Evolutionary conservation across 192 early-diverging fungal genomes (phyloP).

Genomic region (Pilobolus umbonatus): DNA sequence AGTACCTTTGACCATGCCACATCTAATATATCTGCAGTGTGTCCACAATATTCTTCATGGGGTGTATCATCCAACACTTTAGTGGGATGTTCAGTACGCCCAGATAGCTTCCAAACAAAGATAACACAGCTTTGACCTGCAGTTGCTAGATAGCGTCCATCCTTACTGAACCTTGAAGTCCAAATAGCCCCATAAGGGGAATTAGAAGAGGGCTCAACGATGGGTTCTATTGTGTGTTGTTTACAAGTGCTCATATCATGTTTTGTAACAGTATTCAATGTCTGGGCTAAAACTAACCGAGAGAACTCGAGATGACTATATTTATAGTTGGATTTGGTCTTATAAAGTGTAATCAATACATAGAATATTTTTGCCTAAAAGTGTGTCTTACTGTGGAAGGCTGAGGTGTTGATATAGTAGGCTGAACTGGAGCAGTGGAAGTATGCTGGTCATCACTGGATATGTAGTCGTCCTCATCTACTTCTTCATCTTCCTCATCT

Average conservation of each 20-base stretch:
- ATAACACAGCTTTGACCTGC: slow-evolving; percentile 70
- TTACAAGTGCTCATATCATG: not conserved
- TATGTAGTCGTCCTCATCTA: too few species aligned
- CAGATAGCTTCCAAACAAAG: slow-evolving; percentile 51
- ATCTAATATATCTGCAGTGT: slow-evolving; percentile 64
- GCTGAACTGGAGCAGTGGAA: too few species aligned
- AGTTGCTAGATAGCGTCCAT: slow-evolving; percentile 67
- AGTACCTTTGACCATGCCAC: slow-evolving; percentile 61
- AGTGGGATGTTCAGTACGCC: slow-evolving; percentile 21
- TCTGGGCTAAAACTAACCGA: slow-evolving; percentile 10
- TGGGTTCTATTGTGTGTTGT: not conserved
- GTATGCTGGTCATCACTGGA: too few species aligned
- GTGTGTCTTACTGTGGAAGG: too few species aligned
- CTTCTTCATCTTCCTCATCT: too few species aligned
- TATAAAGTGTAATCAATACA: too few species aligned
- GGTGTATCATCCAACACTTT: slow-evolving; percentile 58
- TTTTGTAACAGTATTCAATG: not conserved
- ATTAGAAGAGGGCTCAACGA: not conserved
- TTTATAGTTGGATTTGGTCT: slow-evolving; percentile 13
- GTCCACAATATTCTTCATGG: slow-evolving; percentile 64
- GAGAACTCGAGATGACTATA: slow-evolving; percentile 7
- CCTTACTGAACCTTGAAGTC: slow-evolving; percentile 68
- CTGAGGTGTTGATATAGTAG: too few species aligned
- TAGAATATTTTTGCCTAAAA: too few species aligned
- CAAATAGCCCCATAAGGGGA: slow-evolving; percentile 48